Evolutionary conservation across 257 asterid genomes (phyloP).

Genomic region (Marsdenia floribunda): DNA sequence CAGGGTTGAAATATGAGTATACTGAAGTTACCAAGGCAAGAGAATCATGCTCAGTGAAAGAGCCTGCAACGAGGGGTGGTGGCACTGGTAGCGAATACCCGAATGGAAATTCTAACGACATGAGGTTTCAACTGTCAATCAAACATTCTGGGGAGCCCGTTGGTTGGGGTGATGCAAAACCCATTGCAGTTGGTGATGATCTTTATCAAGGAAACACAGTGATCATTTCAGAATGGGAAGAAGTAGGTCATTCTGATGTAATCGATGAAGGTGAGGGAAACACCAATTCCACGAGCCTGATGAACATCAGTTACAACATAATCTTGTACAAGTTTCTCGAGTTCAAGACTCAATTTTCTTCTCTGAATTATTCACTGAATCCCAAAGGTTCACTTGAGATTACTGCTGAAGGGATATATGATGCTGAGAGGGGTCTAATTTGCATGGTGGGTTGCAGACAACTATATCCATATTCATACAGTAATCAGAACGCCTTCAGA

Average conservation of each 20-base stretch:
- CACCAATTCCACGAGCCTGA: background rate
- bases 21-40: conserved; percentile 35
- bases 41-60: conserved; percentile 22
- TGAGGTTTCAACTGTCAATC: conserved; percentile 49
- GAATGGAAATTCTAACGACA: conserved; percentile 35
- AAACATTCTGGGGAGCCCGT: conserved; percentile 14
- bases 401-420: conserved; percentile 56
- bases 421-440: conserved; percentile 41
- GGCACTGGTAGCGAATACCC: conserved; percentile 32
- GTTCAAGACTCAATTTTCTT: background rate
- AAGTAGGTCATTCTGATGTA: background rate
- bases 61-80: conserved; percentile 20
- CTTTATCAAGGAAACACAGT: background rate
- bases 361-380: conserved; percentile 17
- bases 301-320: conserved; percentile 50
- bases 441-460: conserved; percentile 76
- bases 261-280: conserved; percentile 14
- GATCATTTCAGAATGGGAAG: background rate
- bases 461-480: background rate
- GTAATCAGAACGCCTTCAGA: background rate
- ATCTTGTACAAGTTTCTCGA: conserved; percentile 1
- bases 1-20: conserved; percentile 45
- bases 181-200: conserved; percentile 40
- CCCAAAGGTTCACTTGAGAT: conserved; percentile 19
- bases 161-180: conserved; percentile 45